Evolutionary conservation across 192 early-diverging fungal species (phyloP).

Genomic region (Linnemannia elongata): DNA sequence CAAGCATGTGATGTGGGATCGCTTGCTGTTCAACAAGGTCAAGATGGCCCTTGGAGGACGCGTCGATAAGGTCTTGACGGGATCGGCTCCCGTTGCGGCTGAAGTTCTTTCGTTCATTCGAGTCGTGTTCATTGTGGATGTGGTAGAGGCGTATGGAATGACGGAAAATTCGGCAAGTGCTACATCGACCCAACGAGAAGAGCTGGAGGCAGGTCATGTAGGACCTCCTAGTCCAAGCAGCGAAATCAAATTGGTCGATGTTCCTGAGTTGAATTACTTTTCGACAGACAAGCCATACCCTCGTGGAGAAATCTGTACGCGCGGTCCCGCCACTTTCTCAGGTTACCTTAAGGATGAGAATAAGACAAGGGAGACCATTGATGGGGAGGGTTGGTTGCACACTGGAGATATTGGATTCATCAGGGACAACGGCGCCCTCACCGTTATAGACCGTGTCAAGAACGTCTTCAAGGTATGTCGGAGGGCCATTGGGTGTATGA

Average conservation of each 20-base stretch:
- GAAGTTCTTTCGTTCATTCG: slow-evolving; percentile 86
- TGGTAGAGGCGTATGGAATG: slow-evolving; percentile 89
- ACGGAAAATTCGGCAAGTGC: slow-evolving; percentile 79
- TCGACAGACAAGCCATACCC: slow-evolving; percentile 79
- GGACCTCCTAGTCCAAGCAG: slow-evolving; percentile 74
- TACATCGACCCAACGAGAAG: slow-evolving; percentile 65
- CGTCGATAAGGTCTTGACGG: slow-evolving; percentile 76
- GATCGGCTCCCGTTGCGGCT: slow-evolving; percentile 83
- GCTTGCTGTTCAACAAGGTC: slow-evolving; percentile 83
- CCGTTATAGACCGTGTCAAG: slow-evolving; percentile 85
- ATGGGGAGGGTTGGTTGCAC: slow-evolving; percentile 86
- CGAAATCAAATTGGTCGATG: slow-evolving; percentile 90
- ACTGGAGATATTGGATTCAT: slow-evolving; percentile 87
- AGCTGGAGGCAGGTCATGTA: slow-evolving; percentile 80
- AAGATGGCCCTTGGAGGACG: slow-evolving; percentile 81
- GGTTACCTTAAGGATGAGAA: slow-evolving; percentile 84
- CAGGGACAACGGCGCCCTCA: slow-evolving; percentile 75
- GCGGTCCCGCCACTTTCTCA: slow-evolving; percentile 77
- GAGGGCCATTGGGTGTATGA: neutral
- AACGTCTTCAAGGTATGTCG: slow-evolving; percentile 82
- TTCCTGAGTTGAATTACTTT: slow-evolving; percentile 88
- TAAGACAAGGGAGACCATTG: slow-evolving; percentile 79
- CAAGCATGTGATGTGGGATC: slow-evolving; percentile 88
- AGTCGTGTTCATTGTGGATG: slow-evolving; percentile 77
- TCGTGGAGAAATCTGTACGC: slow-evolving; percentile 88